Percentiles rank a stretch among this genome's conserved stretches.
Conservation (phyloP, 306 rosid species). For the Vicia villosa region DNA sequence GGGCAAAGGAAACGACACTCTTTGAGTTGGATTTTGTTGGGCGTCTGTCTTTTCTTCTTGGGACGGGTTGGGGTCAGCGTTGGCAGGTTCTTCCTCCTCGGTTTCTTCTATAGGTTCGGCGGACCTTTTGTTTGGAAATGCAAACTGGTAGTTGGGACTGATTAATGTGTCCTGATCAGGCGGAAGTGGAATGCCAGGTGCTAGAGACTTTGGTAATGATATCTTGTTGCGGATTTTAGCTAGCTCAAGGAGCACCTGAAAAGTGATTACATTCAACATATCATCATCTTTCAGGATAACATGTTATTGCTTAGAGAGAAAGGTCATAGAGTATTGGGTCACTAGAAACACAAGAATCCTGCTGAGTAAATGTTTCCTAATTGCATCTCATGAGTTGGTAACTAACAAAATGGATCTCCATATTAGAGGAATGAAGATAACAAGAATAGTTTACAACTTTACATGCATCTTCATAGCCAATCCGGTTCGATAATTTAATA, state of each 20-base stretch:
- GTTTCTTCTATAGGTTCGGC: conserved; percentile 68
- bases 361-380: no score
- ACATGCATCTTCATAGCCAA: neutral
- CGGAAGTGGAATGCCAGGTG: conserved; percentile 73
- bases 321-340: no score
- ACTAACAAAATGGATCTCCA: neutral
- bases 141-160: conserved; percentile 80
- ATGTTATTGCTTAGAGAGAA: no score
- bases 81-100: conserved; percentile 64
- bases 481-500: neutral
- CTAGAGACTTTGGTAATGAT: conserved; percentile 66
- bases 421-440: neutral
- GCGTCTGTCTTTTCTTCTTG: conserved; percentile 63
- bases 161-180: conserved; percentile 79
- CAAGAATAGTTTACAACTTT: neutral
- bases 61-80: conserved; percentile 50
- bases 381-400: conserved; percentile 11
- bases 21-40: conserved; percentile 62
- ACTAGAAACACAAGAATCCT: no score
- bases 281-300: conserved; percentile 9
- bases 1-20: conserved; percentile 74
- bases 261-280: conserved; percentile 21
- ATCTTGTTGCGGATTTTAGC: conserved; percentile 80
- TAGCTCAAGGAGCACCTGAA: conserved; percentile 77
- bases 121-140: conserved; percentile 69